Evolutionary conservation across 2,329 filamentous ascomycete species (phyloP).

Genomic region (Lachnellula hyalina): DNA sequence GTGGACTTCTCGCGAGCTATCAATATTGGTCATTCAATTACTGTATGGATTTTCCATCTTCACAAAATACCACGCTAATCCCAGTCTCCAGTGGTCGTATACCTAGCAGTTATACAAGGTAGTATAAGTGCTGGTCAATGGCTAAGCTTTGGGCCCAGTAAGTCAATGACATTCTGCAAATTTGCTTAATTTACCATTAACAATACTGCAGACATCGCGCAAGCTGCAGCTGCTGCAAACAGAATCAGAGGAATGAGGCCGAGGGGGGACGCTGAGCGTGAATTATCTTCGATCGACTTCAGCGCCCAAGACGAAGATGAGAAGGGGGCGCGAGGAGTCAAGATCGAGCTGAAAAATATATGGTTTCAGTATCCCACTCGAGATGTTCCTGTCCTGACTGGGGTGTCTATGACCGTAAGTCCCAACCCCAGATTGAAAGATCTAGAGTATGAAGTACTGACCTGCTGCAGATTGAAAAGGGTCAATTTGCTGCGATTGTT

Average conservation of each 20-base stretch:
- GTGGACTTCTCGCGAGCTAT: constrained; percentile 37
- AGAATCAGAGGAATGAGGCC: constrained; percentile 45
- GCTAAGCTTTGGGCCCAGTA: constrained; percentile 42
- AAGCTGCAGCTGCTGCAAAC: constrained; percentile 52
- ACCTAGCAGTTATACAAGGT: constrained; percentile 45
- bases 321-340: constrained; percentile 8
- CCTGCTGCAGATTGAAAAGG: constrained; percentile 41
- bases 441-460: background rate
- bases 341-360: constrained; percentile 39
- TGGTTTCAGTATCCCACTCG: constrained; percentile 55
- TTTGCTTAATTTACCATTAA: background rate
- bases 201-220: constrained; percentile 40
- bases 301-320: constrained; percentile 27
- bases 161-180: background rate
- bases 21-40: constrained; percentile 33
- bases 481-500: constrained; percentile 66
- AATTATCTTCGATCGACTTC: background rate
- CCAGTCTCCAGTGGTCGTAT: constrained; percentile 49
- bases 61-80: constrained; percentile 42
- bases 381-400: constrained; percentile 48
- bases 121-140: constrained; percentile 48
- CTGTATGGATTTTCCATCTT: constrained; percentile 44
- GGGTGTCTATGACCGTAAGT: constrained; percentile 39
- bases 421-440: constrained; percentile 49
- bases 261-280: background rate